A percentile compares a stretch with the other conserved stretches of the same genome.
Evolutionary conservation across 2,329 filamentous ascomycete genomes (phyloP).

Genomic region (Xylariaceae sp.): DNA sequence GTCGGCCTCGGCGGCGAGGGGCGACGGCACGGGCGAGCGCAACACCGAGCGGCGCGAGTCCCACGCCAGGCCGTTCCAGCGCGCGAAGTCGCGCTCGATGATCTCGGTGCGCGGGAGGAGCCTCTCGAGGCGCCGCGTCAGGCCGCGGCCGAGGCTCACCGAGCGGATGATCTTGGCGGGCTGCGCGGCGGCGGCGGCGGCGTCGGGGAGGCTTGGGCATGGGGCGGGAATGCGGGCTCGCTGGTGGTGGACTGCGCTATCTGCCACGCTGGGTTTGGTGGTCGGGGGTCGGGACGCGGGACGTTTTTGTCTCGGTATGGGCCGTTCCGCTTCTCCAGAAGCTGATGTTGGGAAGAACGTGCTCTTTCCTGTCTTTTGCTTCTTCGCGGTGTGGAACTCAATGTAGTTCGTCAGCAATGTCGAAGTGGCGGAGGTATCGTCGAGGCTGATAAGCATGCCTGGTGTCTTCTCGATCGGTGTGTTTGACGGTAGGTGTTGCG

Average conservation of each 20-base stretch:
- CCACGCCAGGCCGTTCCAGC: constrained; percentile 29
- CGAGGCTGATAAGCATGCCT: constrained; percentile 12
- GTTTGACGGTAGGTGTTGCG: not conserved
- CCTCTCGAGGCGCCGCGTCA: constrained; percentile 44
- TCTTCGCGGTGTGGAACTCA: constrained; percentile 19
- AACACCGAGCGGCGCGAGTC: constrained; percentile 22
- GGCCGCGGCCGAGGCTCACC: constrained; percentile 33
- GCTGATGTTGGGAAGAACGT: constrained; percentile 23
- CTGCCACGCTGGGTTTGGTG: no score
- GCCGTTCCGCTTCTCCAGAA: no score
- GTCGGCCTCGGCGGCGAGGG: constrained; percentile 56
- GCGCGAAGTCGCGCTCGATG: constrained; percentile 53
- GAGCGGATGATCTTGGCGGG: constrained; percentile 43
- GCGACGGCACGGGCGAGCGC: constrained; percentile 29
- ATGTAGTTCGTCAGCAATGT: constrained; percentile 22
- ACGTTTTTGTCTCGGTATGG: no score
- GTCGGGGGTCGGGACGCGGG: no score
- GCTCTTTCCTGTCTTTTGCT: constrained; percentile 18
- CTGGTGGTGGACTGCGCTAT: no score
- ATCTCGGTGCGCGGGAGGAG: constrained; percentile 42
- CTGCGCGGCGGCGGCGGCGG: no score
- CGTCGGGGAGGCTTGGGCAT: not conserved
- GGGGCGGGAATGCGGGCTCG: no score
- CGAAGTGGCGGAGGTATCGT: constrained; percentile 17
- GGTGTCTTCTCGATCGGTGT: not conserved